These are phyloP conservation scores for Cucumis melo DNA, from an alignment of 306 rosid species.

Conservation along the genomic window DNA sequence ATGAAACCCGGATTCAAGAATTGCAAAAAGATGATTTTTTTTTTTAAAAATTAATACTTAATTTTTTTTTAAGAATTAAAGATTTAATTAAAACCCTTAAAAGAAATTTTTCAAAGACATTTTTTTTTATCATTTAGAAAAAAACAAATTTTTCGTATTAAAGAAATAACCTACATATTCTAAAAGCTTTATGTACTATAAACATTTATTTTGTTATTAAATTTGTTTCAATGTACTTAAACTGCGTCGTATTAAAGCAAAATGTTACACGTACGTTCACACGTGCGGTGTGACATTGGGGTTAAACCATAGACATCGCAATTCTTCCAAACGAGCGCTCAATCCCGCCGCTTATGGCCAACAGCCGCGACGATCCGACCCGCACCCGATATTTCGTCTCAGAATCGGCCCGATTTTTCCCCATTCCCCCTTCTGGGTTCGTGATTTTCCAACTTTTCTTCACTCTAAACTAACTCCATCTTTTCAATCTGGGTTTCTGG, in stretches of 20 bases:
- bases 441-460: background rate
- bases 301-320: background rate
- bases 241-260: background rate
- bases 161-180: too few relatives aligned
- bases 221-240: background rate
- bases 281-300: conserved; percentile 3
- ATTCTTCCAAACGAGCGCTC: background rate
- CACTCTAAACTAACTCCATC: background rate
- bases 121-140: too few relatives aligned
- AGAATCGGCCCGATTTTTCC: background rate
- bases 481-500: background rate
- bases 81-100: too few relatives aligned
- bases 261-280: background rate
- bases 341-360: conserved; percentile 5
- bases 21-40: too few relatives aligned
- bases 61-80: too few relatives aligned
- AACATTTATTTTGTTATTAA: background rate
- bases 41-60: too few relatives aligned
- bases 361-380: conserved; percentile 1
- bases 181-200: too few relatives aligned
- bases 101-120: too few relatives aligned
- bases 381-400: background rate
- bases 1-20: too few relatives aligned
- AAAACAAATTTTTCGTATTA: too few relatives aligned
- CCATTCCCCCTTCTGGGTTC: background rate